Conservation (phyloP, 2,329 filamentous ascomycete genomes). For the Aphanoascus verrucosus region DNA sequence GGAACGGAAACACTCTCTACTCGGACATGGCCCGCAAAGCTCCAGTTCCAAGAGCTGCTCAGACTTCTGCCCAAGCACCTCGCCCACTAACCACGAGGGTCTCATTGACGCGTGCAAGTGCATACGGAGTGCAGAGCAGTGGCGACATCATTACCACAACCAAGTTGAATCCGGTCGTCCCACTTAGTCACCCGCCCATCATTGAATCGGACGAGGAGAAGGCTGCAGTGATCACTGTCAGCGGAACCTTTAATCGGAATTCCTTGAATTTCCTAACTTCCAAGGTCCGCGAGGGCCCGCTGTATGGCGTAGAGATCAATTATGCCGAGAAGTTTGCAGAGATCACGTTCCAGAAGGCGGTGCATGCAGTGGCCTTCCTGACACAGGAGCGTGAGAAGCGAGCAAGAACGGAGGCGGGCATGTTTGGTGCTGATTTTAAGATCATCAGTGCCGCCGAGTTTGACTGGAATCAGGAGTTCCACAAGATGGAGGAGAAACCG, state of each 20-base stretch:
- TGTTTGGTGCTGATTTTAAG: conserved; percentile 26
- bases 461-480: conserved; percentile 27
- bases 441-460: conserved; percentile 25
- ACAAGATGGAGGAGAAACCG: conserved; percentile 27
- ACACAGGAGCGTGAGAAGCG: conserved; percentile 24
- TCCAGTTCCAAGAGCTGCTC: neutral
- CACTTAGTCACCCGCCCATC: conserved; percentile 2
- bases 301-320: conserved; percentile 31
- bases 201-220: conserved; percentile 16
- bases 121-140: neutral
- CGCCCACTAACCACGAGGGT: neutral
- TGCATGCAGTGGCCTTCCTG: conserved; percentile 28
- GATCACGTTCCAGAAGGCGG: conserved; percentile 31
- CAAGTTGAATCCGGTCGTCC: conserved; percentile 6
- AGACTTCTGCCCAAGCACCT: neutral
- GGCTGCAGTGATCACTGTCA: conserved; percentile 22
- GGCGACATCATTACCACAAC: neutral
- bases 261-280: conserved; percentile 25
- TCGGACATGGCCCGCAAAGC: conserved; percentile 6
- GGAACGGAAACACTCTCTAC: neutral
- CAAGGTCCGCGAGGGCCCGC: conserved; percentile 31
- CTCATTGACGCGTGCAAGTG: neutral
- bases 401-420: conserved; percentile 22
- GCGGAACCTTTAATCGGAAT: conserved; percentile 16
- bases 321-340: conserved; percentile 23